Conservation (phyloP, 2,329 filamentous ascomycete species). For the Aschersonia sp. region DNA sequence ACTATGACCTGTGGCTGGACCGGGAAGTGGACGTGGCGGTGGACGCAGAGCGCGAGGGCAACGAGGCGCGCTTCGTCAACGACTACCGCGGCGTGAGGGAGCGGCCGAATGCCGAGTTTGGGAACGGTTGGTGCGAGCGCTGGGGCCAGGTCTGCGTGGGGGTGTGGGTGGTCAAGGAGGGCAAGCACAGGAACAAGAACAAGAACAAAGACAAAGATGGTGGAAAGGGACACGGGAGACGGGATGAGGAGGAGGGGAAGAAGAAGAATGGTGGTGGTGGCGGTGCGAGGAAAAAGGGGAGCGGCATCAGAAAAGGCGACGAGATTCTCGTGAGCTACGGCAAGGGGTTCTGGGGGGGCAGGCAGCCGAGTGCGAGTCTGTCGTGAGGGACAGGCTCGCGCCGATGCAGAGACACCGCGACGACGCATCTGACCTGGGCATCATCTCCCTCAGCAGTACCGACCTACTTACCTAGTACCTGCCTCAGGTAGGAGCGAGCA, state of each 20-base stretch:
- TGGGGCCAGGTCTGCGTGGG: conserved; percentile 39
- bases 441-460: no score
- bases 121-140: conserved; percentile 38
- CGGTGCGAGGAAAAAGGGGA: conserved; percentile 5
- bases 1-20: conserved; percentile 54
- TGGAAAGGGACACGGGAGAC: no score
- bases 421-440: neutral
- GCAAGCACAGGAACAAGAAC: conserved; percentile 2
- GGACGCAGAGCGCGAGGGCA: conserved; percentile 42
- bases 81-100: conserved; percentile 46
- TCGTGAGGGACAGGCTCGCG: neutral
- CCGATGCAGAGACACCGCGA: neutral
- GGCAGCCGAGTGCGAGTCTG: conserved; percentile 2
- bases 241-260: no score
- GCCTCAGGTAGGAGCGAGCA: no score
- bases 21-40: conserved; percentile 41
- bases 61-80: conserved; percentile 53
- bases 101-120: conserved; percentile 44
- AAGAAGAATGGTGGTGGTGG: no score
- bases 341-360: conserved; percentile 49
- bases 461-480: no score
- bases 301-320: conserved; percentile 33
- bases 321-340: conserved; percentile 55
- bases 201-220: no score
- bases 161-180: conserved; percentile 34